Evolutionary conservation across 73 alveolate species (phyloP).

Genomic region (Uronychia setigera): DNA sequence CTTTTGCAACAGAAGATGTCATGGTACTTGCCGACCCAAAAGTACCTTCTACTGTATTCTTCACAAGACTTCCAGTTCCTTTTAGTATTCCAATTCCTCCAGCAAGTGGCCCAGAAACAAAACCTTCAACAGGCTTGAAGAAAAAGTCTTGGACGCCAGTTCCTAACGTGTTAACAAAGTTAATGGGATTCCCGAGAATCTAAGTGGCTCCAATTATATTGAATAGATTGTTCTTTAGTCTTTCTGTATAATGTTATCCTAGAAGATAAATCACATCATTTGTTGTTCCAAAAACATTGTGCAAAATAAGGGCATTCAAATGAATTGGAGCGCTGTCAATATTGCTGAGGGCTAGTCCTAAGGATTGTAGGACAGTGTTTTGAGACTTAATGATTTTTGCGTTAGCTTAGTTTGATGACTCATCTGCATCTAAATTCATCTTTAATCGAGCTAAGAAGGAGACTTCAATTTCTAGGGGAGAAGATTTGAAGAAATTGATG

Average conservation of each 20-base stretch:
- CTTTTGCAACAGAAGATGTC: conserved; percentile 90
- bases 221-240: conserved; percentile 63
- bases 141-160: conserved; percentile 96
- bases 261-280: conserved; percentile 49
- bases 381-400: conserved; percentile 25
- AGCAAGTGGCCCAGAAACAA: conserved; percentile 89
- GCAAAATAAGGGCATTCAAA: conserved; percentile 56
- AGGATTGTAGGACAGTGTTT: conserved; percentile 45
- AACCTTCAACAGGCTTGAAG: conserved; percentile 96
- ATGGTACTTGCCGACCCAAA: conserved; percentile 91
- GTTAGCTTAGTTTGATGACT: no score
- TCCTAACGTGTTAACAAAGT: conserved; percentile 85
- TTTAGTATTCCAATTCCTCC: conserved; percentile 92
- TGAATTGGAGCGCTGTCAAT: conserved; percentile 87
- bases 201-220: conserved; percentile 88
- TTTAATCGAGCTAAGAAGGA: conserved; percentile 40
- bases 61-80: conserved; percentile 94
- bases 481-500: conserved; percentile 26
- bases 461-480: conserved; percentile 27
- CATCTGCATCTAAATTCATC: conserved; percentile 18
- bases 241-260: conserved; percentile 49
- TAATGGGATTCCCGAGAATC: conserved; percentile 95
- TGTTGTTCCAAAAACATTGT: conserved; percentile 70
- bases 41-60: conserved; percentile 96
- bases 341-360: conserved; percentile 81